phyloP scores from a whole-genome alignment of 257 asterid species.

The Nicotiana noctiflora region DNA sequence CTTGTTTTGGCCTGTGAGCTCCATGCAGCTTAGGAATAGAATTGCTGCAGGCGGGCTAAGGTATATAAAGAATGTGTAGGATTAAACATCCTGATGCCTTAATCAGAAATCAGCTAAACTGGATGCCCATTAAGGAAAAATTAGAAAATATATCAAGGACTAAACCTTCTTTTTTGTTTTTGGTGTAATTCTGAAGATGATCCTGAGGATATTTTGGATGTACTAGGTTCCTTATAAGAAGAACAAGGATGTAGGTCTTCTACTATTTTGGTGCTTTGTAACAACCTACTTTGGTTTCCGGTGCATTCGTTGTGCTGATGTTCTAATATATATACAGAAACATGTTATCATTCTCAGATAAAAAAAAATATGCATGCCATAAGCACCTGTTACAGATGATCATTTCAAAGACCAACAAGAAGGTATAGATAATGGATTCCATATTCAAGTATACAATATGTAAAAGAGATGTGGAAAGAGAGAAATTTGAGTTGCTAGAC shows the following conservation, averaged over 20 bases:
- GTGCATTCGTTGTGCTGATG: too few relatives aligned
- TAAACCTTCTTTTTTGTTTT: too few relatives aligned
- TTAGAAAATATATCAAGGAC: neutral
- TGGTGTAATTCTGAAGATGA: too few relatives aligned
- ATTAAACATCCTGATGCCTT: neutral
- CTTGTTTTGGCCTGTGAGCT: neutral
- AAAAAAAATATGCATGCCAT: neutral
- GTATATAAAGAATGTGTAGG: neutral
- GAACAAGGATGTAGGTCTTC: too few relatives aligned
- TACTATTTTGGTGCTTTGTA: too few relatives aligned
- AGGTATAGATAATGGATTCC: neutral
- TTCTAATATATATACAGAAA: too few relatives aligned
- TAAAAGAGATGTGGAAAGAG: neutral
- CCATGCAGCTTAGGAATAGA: neutral
- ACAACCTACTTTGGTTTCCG: too few relatives aligned
- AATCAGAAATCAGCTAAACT: neutral
- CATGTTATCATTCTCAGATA: too few relatives aligned
- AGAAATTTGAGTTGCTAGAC: neutral
- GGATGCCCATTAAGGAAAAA: neutral
- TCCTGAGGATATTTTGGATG: too few relatives aligned
- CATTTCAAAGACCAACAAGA: neutral
- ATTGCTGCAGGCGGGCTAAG: neutral
- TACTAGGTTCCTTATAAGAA: too few relatives aligned
- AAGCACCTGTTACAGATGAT: neutral
- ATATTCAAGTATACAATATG: neutral